Evolutionary conservation across 305 asterid genomes (phyloP).

Genomic region (Petunia hybrid): DNA sequence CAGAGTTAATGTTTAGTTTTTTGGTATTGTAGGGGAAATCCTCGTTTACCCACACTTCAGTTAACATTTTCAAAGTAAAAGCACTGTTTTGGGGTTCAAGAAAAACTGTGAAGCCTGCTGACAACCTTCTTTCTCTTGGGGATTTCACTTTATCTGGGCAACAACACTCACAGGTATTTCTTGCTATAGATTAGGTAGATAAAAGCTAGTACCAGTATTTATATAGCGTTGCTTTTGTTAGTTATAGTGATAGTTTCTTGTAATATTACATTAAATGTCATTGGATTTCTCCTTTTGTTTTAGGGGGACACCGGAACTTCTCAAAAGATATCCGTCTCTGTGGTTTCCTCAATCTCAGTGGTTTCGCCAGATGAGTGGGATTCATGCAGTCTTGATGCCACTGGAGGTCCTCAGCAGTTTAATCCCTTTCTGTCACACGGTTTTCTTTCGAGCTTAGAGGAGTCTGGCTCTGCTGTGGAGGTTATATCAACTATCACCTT

Average conservation of each 20-base stretch:
- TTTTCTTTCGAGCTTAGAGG: slow-evolving; percentile 96
- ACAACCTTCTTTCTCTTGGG: slow-evolving; percentile 62
- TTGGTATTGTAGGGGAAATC: slow-evolving; percentile 55
- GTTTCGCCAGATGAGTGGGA: slow-evolving; percentile 86
- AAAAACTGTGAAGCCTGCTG: slow-evolving; percentile 68
- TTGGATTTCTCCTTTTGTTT: slow-evolving; percentile 29
- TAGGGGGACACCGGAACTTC: slow-evolving; percentile 57
- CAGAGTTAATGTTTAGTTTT: slow-evolving; percentile 9
- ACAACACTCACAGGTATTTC: slow-evolving; percentile 54
- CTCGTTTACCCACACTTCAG: slow-evolving; percentile 38
- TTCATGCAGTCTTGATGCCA: slow-evolving; percentile 77
- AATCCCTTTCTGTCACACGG: slow-evolving; percentile 90
- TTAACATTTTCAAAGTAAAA: slow-evolving; percentile 48
- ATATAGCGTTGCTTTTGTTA: neutral
- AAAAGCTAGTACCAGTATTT: neutral
- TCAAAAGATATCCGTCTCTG: slow-evolving; percentile 71
- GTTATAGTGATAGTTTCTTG: slow-evolving; percentile 24
- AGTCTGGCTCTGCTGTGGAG: slow-evolving; percentile 80
- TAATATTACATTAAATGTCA: slow-evolving; percentile 25
- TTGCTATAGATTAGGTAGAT: slow-evolving; percentile 12
- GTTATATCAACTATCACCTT: slow-evolving; percentile 52
- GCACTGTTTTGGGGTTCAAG: slow-evolving; percentile 85
- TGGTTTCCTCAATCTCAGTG: slow-evolving; percentile 81
- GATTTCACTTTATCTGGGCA: slow-evolving; percentile 60
- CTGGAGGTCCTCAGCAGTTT: slow-evolving; percentile 60